Percentiles rank a stretch among this genome's conserved stretches.
Evolutionary conservation across 805 yeast species (phyloP).

Genomic region (Lachancea sp.): DNA sequence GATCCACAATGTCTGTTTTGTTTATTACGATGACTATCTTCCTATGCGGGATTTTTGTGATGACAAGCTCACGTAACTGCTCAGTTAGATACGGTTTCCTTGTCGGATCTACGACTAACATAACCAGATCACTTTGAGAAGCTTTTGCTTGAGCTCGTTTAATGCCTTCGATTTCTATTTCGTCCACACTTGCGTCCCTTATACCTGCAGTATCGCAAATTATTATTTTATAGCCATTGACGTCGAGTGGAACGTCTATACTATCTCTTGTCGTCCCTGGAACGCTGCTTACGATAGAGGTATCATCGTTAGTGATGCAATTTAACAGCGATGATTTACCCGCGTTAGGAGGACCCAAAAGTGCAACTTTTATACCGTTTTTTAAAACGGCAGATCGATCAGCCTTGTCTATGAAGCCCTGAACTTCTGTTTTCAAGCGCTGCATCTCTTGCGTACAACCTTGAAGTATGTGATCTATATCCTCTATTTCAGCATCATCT

Average conservation of each 20-base stretch:
- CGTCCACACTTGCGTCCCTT: conserved; percentile 45
- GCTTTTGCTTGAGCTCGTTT: conserved; percentile 62
- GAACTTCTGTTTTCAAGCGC: conserved; percentile 41
- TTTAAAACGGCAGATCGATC: conserved; percentile 55
- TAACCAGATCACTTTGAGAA: conserved; percentile 57
- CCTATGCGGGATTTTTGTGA: conserved; percentile 20
- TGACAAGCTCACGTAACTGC: conserved; percentile 38
- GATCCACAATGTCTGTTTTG: conserved; percentile 47
- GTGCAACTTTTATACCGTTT: conserved; percentile 63
- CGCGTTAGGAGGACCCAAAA: conserved; percentile 92
- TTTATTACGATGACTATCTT: conserved; percentile 44
- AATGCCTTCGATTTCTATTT: conserved; percentile 76
- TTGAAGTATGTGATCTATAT: conserved; percentile 46
- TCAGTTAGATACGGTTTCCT: conserved; percentile 24
- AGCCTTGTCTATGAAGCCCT: conserved; percentile 38
- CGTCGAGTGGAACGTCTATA: conserved; percentile 72
- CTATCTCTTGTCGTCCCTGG: conserved; percentile 95
- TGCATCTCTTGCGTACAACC: conserved; percentile 41
- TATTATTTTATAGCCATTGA: conserved; percentile 76
- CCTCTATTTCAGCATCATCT: conserved; percentile 82
- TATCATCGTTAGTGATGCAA: conserved; percentile 65
- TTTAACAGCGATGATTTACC: conserved; percentile 90
- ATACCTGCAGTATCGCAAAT: conserved; percentile 94
- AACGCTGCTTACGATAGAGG: conserved; percentile 83
- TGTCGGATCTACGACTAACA: conserved; percentile 46